phyloP scores from a whole-genome alignment of 2,329 filamentous ascomycete species.

The Ceratocystis diversiconidia region DNA sequence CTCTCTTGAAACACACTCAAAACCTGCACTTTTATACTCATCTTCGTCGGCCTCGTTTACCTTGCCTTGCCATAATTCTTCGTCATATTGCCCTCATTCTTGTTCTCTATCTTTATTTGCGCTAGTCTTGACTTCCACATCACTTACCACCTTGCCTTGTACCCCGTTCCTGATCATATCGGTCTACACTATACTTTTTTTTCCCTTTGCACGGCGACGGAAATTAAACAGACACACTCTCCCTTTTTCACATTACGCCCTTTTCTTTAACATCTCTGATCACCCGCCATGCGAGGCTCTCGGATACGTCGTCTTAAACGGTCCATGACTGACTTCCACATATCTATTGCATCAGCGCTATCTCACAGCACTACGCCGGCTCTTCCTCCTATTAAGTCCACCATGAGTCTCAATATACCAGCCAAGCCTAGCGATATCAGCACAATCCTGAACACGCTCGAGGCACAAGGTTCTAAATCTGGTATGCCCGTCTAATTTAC shows the following conservation, averaged over 20 bases:
- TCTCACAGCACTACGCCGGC: conserved; percentile 8
- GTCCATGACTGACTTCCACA: conserved; percentile 14
- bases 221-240: neutral
- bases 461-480: conserved; percentile 11
- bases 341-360: conserved; percentile 15
- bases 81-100: neutral
- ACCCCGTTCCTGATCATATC: neutral
- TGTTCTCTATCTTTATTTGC: neutral
- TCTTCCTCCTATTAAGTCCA: neutral
- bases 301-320: conserved; percentile 13
- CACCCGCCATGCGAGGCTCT: conserved; percentile 12
- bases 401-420: conserved; percentile 1
- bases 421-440: conserved; percentile 15
- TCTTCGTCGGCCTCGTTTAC: neutral
- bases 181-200: neutral
- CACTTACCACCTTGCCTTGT: neutral
- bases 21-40: neutral
- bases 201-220: neutral
- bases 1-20: neutral
- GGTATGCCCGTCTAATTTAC: conserved; percentile 4
- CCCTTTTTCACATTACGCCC: neutral
- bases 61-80: neutral
- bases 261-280: conserved; percentile 9
- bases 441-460: conserved; percentile 8
- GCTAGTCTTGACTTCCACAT: neutral